phyloP scores from a whole-genome alignment of 2,329 filamentous ascomycete genomes.

The Pseudocercospora pini-densiflorae region DNA sequence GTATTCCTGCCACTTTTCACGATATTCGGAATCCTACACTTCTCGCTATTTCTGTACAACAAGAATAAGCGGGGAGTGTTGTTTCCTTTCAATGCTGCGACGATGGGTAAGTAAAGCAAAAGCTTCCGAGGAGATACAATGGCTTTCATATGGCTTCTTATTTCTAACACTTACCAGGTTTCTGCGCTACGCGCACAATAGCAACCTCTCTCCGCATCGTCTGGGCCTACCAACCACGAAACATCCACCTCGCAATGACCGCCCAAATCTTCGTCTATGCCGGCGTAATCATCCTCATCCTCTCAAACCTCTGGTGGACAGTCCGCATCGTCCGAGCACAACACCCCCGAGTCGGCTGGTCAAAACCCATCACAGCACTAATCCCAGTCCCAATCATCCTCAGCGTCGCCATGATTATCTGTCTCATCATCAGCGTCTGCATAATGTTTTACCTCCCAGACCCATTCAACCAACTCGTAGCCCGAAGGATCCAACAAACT shows the following conservation, averaged over 20 bases:
- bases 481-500: conserved; percentile 68
- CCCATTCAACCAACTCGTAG: conserved; percentile 50
- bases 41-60: conserved; percentile 63
- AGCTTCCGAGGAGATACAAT: too few relatives aligned
- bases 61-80: conserved; percentile 54
- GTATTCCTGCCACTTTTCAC: conserved; percentile 67
- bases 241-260: conserved; percentile 56
- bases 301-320: conserved; percentile 77
- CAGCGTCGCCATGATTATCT: conserved; percentile 64
- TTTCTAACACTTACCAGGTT: conserved; percentile 38
- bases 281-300: conserved; percentile 74
- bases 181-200: conserved; percentile 55
- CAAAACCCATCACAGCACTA: conserved; percentile 52
- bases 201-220: conserved; percentile 58
- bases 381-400: conserved; percentile 65
- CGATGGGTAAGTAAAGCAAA: conserved; percentile 48
- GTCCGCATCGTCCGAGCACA: conserved; percentile 76
- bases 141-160: conserved; percentile 45
- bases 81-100: conserved; percentile 62
- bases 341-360: conserved; percentile 75
- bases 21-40: conserved; percentile 58
- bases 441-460: conserved; percentile 71
- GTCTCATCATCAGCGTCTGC: conserved; percentile 68
- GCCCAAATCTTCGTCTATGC: conserved; percentile 73
- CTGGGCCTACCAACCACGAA: conserved; percentile 54